Evolutionary conservation across 352 stramenopile genomes (phyloP).

Genomic region (Pythium myriotylum): DNA sequence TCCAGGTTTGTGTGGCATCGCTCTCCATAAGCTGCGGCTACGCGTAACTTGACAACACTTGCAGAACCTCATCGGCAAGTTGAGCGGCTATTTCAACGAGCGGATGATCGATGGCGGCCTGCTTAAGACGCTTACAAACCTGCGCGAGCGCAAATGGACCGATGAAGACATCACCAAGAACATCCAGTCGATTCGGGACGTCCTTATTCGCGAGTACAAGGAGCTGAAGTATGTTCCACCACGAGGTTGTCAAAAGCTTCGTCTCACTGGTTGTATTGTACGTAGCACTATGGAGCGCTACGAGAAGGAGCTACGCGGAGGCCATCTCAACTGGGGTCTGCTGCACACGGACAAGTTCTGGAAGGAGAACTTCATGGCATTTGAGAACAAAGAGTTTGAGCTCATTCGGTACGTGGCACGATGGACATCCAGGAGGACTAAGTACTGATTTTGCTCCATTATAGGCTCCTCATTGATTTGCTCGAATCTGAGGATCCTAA

Average conservation of each 20-base stretch:
- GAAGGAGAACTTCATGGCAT: constrained; percentile 97
- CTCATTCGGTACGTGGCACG: constrained; percentile 67
- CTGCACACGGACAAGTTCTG: constrained; percentile 98
- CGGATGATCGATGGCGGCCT: constrained; percentile 97
- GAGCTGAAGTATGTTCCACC: constrained; percentile 74
- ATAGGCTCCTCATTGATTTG: constrained; percentile 93
- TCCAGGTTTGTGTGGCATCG: constrained; percentile 69
- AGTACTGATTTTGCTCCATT: no score
- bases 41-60: constrained; percentile 23
- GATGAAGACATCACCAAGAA: constrained; percentile 94
- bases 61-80: constrained; percentile 77
- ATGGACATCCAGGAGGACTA: neutral
- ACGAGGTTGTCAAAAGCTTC: neutral
- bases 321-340: constrained; percentile 94
- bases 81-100: constrained; percentile 84
- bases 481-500: constrained; percentile 93
- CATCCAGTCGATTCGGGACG: constrained; percentile 76
- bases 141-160: constrained; percentile 94
- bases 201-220: constrained; percentile 88
- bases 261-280: neutral
- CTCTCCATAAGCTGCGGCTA: no score
- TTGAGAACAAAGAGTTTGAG: constrained; percentile 97
- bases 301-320: constrained; percentile 95
- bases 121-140: constrained; percentile 94
- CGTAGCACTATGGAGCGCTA: constrained; percentile 95